Base-by-base conservation (phyloP, 345 rosid genomes). In the Brassica cretica region DNA sequence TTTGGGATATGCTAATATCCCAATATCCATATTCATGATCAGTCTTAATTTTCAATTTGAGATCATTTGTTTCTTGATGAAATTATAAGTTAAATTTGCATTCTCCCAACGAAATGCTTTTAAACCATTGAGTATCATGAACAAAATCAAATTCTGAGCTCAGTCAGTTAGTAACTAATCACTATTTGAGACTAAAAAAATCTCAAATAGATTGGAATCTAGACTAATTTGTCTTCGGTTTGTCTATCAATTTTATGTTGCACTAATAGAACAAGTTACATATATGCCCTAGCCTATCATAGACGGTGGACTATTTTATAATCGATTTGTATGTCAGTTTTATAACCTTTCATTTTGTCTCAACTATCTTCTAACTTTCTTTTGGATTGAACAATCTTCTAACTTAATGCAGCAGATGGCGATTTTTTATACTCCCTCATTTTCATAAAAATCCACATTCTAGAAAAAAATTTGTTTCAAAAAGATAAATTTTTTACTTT, bases 351-450 rank as follows among this genome's bases (percentile, higher is more conserved):
- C 46, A 18, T 25, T 49, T 27, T 25, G 24, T 64, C 70, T 46
- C 15, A 53, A 71, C 62, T 19, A 65, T 58, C 59, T 64, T 16
- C 60, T 71, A 56, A 71, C 71, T 71, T 37, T 55, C 21, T 64
- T 53, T 71, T 66, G 81, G 62, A 72, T 55, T 60, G 63, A 60
- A 72, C 53, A n/a, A 32, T 72, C 56, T 73, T 67, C 21, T 25
- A 72, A 44, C 19, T 72, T 15, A 72, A 66, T 72, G 44, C 32
- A 30, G 24, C 24, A 21, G 24, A 21, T 0, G 24, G 24, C 24
- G 24, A 21, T 21, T 21, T 21, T 21, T 21, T 21, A 21, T 21
- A 21, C 24, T 21, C 24, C 24, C 24, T 21, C 24, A 2, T 21
- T 21, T 21, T 21, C 24, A 21, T 21, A 21, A 21, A 21, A 21